phyloP scores from a whole-genome alignment of 2,329 filamentous ascomycete species.

The Plectosphaerella cucumerina region DNA sequence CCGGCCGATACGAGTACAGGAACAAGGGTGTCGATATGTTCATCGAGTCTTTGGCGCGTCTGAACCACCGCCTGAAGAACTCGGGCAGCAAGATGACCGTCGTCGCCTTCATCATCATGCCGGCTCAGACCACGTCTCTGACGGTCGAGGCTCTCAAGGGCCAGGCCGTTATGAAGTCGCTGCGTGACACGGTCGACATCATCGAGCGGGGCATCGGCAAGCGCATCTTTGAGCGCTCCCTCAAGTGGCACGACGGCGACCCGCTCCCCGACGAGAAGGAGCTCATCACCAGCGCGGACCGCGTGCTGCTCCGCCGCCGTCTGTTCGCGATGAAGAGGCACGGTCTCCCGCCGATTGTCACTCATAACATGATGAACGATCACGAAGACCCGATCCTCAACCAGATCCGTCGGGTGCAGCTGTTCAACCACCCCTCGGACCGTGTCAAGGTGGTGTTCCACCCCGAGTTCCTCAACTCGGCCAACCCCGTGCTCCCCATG shows the following conservation, averaged over 20 bases:
- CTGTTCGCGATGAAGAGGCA: constrained; percentile 96
- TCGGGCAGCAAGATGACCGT: constrained; percentile 87
- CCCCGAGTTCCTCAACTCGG: constrained; percentile 93
- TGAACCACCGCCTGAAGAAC: constrained; percentile 89
- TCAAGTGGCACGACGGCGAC: constrained; percentile 94
- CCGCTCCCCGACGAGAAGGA: constrained; percentile 95
- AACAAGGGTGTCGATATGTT: constrained; percentile 99
- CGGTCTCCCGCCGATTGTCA: constrained; percentile 88
- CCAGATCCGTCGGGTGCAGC: constrained; percentile 90
- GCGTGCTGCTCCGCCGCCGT: constrained; percentile 83
- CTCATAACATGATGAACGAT: constrained; percentile 98
- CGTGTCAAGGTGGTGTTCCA: constrained; percentile 98
- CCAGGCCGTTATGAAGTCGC: constrained; percentile 94
- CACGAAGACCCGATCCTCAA: constrained; percentile 89
- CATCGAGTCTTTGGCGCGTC: constrained; percentile 88
- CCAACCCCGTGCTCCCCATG: constrained; percentile 89
- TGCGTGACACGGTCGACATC: constrained; percentile 87
- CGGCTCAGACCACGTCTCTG: constrained; percentile 89
- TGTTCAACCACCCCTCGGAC: constrained; percentile 94
- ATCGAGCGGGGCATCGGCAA: constrained; percentile 92
- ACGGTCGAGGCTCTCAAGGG: constrained; percentile 95
- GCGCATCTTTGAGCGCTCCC: constrained; percentile 88
- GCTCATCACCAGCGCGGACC: constrained; percentile 85
- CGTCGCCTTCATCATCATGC: constrained; percentile 98
- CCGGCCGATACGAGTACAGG: constrained; percentile 93